A percentile compares a stretch with the other conserved stretches of the same genome.
phyloP scores from a whole-genome alignment of 75 land plant species.

The Adiantum capillusveneris region DNA sequence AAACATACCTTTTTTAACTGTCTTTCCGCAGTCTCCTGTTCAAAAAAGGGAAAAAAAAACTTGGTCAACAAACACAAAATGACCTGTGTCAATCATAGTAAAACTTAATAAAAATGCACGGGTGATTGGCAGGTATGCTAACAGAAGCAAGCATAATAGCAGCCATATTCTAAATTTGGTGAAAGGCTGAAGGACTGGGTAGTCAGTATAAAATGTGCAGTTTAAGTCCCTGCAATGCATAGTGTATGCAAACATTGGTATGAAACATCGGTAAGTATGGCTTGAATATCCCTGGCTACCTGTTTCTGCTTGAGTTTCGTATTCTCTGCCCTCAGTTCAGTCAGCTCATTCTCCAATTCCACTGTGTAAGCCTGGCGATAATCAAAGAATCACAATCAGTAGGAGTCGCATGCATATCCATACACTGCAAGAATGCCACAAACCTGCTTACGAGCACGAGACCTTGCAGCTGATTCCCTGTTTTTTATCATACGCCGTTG shows the following conservation, averaged over 20 bases:
- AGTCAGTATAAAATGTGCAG: too few species aligned
- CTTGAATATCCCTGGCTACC: too few species aligned
- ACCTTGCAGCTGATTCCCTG: slow-evolving; percentile 82
- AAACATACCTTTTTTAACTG: not conserved
- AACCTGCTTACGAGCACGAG: slow-evolving; percentile 83
- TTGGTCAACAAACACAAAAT: not conserved
- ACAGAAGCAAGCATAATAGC: not conserved
- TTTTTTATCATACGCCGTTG: slow-evolving; percentile 87
- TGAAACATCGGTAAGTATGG: too few species aligned
- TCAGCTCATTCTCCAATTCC: slow-evolving; percentile 82
- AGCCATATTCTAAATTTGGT: too few species aligned
- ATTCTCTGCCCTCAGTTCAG: slow-evolving; percentile 74
- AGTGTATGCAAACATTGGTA: too few species aligned
- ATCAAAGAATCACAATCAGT: too few species aligned
- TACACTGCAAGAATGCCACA: not conserved
- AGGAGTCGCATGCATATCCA: too few species aligned
- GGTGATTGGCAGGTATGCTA: not conserved
- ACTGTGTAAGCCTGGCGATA: slow-evolving; percentile 69
- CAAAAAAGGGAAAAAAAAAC: not conserved
- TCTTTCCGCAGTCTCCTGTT: not conserved
- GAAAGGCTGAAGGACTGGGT: too few species aligned
- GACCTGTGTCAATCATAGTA: too few species aligned
- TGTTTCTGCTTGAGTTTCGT: slow-evolving; percentile 52
- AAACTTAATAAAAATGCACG: not conserved
- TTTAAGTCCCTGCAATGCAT: too few species aligned